Evolutionary conservation across 495 filamentous ascomycete genomes (phyloP).

Genomic region (Aspergillus heteromorphus): DNA sequence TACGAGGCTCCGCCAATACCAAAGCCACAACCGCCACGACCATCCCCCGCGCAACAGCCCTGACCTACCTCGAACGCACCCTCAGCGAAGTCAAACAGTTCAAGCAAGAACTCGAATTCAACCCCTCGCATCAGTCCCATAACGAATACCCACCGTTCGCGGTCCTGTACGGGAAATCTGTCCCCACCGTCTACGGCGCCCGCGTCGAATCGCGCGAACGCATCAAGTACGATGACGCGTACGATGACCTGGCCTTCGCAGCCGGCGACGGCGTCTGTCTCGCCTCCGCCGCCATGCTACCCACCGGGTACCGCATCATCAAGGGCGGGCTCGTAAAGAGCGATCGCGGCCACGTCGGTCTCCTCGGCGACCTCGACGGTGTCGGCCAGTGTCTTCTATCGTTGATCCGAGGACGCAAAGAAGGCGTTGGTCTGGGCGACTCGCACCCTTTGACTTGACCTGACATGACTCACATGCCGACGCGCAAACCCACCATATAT

Average conservation of each 20-base stretch:
- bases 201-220: conserved; percentile 60
- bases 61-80: conserved; percentile 72
- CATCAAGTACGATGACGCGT: conserved; percentile 72
- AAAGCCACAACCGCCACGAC: conserved; percentile 40
- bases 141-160: conserved; percentile 79
- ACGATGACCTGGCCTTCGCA: conserved; percentile 82
- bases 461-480: background rate
- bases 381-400: conserved; percentile 70
- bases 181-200: conserved; percentile 78
- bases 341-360: conserved; percentile 78
- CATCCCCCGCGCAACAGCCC: conserved; percentile 48
- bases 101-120: conserved; percentile 63
- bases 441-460: background rate
- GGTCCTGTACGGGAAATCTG: conserved; percentile 82
- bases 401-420: conserved; percentile 58
- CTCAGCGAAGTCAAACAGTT: conserved; percentile 66
- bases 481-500: too few species aligned
- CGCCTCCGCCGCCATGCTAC: conserved; percentile 80
- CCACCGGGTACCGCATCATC: conserved; percentile 68
- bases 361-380: conserved; percentile 79
- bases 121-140: conserved; percentile 47
- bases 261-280: conserved; percentile 88
- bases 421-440: conserved; percentile 61
- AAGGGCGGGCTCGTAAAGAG: conserved; percentile 68
- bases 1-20: conserved; percentile 22